phyloP scores from a whole-genome alignment of 148 eudicot genomes.

The Vaccinium darrowii region DNA sequence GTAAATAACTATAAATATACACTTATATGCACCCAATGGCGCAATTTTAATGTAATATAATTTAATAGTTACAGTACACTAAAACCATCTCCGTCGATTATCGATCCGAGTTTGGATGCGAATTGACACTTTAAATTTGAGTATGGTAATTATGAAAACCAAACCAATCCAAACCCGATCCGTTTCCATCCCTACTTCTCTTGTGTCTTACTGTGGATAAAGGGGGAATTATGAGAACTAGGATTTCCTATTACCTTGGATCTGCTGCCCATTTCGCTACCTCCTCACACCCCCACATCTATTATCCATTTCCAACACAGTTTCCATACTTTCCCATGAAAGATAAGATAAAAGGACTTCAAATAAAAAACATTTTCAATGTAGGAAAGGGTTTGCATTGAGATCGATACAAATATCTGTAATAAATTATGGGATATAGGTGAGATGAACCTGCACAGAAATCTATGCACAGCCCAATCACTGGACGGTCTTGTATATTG shows the following conservation, averaged over 20 bases:
- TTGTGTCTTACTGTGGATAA: not conserved
- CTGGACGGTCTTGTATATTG: conserved; percentile 7
- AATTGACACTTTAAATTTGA: no score
- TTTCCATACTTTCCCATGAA: conserved; percentile 15
- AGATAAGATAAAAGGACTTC: conserved; percentile 26
- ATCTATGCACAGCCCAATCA: conserved; percentile 22
- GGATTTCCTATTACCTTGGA: conserved; percentile 15
- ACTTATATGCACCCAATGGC: not conserved
- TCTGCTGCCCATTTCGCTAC: conserved; percentile 20
- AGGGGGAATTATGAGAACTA: not conserved
- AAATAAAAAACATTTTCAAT: conserved; percentile 18
- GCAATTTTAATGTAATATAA: no score
- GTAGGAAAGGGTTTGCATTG: not conserved
- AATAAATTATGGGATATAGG: not conserved
- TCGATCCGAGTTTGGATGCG: no score
- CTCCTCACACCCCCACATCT: conserved; percentile 12
- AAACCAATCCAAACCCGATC: not conserved
- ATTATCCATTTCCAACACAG: conserved; percentile 12
- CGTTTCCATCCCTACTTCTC: not conserved
- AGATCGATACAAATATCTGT: not conserved
- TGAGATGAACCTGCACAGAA: conserved; percentile 17
- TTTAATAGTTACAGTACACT: no score
- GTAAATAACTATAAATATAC: no score
- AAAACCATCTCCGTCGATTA: no score
- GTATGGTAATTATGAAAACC: not conserved